Base-by-base conservation (phyloP, 2,329 filamentous ascomycete genomes). In the Colletotrichum phormii region DNA sequence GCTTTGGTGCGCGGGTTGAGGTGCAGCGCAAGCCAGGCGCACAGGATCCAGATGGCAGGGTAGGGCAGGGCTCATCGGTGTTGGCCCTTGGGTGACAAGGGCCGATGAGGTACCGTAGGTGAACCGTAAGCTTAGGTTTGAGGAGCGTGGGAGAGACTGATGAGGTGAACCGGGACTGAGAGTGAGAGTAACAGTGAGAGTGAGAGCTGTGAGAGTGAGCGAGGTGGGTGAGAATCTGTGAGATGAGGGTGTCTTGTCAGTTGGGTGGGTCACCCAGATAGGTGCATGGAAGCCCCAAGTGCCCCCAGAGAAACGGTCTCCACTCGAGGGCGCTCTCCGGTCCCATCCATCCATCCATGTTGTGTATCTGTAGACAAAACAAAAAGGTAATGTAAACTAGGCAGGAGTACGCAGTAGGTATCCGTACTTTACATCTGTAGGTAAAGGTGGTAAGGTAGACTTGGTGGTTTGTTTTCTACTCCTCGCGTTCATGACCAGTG, bases 1-100 rank as follows among this genome's bases (percentile, higher is more conserved):
- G 67, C 61, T 61, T 35, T 37, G n/a, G 60, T 53, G 60, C 55
- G 37, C 31, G 55, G 57, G 42, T 31, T 68, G 58, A 42, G n/a
- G 53, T 64, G 66, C 66, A 54, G 58, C 42, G 57, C 42, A n/a
- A 49, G 42, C 54, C 33, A 24, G 9, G 15, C 22, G 57, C 58
- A 46, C 58, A 37, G 46, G 42, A 49, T 49, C 42, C 42, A 18
- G 26, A 42, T 26, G 57, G n/a, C n/a, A 35, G 63, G 69, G 29
- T 31, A 71, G 69, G 69, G 69, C 69, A 72, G 53, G 69, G 70
- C 68, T 63, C 58, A 62, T 67, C 64, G 22, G 29, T 58, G 42
- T 54, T 49, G 37, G 37, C 37, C 37, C 37, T 42, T 42, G 37
- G 59, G 29, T 15, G 59, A 51, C 59, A 49, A 53, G 61, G 61